Evolutionary conservation across 1,139 yeast species (phyloP).

Genomic region (Magnusiomyces tetraspermus): DNA sequence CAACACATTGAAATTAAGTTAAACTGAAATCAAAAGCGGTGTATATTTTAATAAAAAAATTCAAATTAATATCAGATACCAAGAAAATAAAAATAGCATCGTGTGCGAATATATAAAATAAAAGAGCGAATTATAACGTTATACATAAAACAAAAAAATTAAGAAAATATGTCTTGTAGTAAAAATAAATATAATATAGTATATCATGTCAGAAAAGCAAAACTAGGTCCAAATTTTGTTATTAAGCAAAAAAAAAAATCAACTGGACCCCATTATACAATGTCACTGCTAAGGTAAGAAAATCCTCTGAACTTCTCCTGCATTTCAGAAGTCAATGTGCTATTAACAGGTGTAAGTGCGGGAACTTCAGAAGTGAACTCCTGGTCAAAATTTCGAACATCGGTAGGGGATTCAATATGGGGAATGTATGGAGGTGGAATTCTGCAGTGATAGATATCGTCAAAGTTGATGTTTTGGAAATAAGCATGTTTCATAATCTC

Average conservation of each 20-base stretch:
- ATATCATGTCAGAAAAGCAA: too few relatives aligned
- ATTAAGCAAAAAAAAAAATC: too few relatives aligned
- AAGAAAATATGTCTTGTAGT: background rate
- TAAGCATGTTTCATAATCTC: constrained; percentile 95
- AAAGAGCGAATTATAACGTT: too few relatives aligned
- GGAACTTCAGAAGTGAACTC: constrained; percentile 95
- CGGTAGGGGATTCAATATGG: constrained; percentile 76
- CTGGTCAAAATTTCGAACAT: constrained; percentile 85
- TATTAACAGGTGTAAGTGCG: constrained; percentile 86
- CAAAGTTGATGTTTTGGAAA: constrained; percentile 82
- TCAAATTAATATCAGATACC: too few relatives aligned
- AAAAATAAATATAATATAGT: too few relatives aligned
- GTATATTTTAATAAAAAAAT: too few relatives aligned
- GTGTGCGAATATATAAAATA: too few relatives aligned
- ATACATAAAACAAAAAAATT: too few relatives aligned
- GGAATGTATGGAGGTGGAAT: constrained; percentile 66
- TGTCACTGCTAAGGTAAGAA: constrained; percentile 72
- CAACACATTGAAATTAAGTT: too few relatives aligned
- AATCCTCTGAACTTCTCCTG: constrained; percentile 97
- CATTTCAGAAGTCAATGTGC: constrained; percentile 77
- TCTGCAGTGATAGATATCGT: constrained; percentile 64
- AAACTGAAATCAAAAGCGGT: too few relatives aligned
- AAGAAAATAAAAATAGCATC: background rate
- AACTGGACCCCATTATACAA: constrained; percentile 1
- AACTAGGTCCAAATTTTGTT: background rate